Percentiles rank a stretch among this genome's conserved stretches.
Conservation (phyloP, 2,329 filamentous ascomycete species). For the Aspergillus sclerotialis region DNA sequence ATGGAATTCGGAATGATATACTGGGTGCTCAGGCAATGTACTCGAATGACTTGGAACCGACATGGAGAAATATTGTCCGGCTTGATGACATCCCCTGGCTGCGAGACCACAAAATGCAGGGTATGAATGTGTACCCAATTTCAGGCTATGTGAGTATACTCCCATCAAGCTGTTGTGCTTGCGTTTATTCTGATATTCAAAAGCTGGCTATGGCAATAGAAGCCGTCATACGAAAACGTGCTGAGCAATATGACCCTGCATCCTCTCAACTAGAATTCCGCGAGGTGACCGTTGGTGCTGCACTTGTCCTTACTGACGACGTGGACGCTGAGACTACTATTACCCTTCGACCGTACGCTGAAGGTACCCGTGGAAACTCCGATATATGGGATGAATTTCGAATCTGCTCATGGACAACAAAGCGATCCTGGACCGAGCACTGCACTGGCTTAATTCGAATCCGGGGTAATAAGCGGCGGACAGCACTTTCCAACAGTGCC, state of each 20-base stretch:
- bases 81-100: slow-evolving; percentile 23
- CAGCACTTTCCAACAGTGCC: slow-evolving; percentile 10
- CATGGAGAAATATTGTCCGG: slow-evolving; percentile 24
- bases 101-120: slow-evolving; percentile 19
- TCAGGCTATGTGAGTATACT: slow-evolving; percentile 25
- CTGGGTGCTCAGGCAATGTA: slow-evolving; percentile 13
- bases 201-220: slow-evolving; percentile 27
- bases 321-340: slow-evolving; percentile 45
- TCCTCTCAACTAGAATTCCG: slow-evolving; percentile 43
- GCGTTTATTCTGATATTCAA: too few species aligned
- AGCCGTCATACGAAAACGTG: slow-evolving; percentile 24
- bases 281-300: slow-evolving; percentile 41
- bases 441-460: slow-evolving; percentile 21
- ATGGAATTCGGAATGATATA: slow-evolving; percentile 14
- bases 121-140: slow-evolving; percentile 21
- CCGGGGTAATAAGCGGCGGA: slow-evolving; percentile 10
- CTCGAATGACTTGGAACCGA: slow-evolving; percentile 12
- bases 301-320: slow-evolving; percentile 43
- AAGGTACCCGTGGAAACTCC: slow-evolving; percentile 32
- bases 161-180: too few species aligned
- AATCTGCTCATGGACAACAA: slow-evolving; percentile 18
- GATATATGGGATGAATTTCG: slow-evolving; percentile 21
- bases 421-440: slow-evolving; percentile 20
- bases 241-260: slow-evolving; percentile 16
- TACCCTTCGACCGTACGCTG: slow-evolving; percentile 32